phyloP scores from a whole-genome alignment of 2,329 filamentous ascomycete species.

The Colletotrichum eleusines region DNA sequence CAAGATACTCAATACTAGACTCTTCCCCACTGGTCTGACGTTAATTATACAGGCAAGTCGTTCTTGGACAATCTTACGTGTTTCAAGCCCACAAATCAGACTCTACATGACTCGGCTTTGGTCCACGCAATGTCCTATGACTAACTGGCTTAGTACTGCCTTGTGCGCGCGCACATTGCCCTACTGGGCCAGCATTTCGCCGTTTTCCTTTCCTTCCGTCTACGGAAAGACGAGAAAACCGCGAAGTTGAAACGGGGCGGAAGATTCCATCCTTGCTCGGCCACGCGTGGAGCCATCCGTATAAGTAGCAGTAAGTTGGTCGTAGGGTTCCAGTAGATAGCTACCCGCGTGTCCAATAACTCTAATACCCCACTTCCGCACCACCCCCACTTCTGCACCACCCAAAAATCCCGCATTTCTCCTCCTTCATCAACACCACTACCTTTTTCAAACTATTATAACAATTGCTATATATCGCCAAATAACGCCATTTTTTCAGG shows the following conservation, averaged over 20 bases:
- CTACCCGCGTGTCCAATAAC: too few relatives aligned
- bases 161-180: background rate
- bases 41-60: slow-evolving; percentile 22
- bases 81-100: slow-evolving; percentile 17
- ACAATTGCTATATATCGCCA: too few relatives aligned
- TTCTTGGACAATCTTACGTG: slow-evolving; percentile 30
- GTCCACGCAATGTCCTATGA: slow-evolving; percentile 19
- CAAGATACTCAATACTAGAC: slow-evolving; percentile 24
- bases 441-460: too few relatives aligned
- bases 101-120: slow-evolving; percentile 29
- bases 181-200: slow-evolving; percentile 27
- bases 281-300: background rate
- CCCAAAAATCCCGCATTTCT: too few relatives aligned
- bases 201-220: slow-evolving; percentile 5
- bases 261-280: background rate
- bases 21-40: slow-evolving; percentile 21
- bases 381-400: too few relatives aligned
- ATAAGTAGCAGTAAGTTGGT: too few relatives aligned
- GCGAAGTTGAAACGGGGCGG: slow-evolving; percentile 20
- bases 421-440: too few relatives aligned
- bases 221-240: background rate
- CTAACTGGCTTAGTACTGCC: slow-evolving; percentile 13
- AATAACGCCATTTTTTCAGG: too few relatives aligned
- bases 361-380: too few relatives aligned
- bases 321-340: too few relatives aligned